Conservation (phyloP, 2,329 filamentous ascomycete genomes). For the Celoporthe dispersa region DNA sequence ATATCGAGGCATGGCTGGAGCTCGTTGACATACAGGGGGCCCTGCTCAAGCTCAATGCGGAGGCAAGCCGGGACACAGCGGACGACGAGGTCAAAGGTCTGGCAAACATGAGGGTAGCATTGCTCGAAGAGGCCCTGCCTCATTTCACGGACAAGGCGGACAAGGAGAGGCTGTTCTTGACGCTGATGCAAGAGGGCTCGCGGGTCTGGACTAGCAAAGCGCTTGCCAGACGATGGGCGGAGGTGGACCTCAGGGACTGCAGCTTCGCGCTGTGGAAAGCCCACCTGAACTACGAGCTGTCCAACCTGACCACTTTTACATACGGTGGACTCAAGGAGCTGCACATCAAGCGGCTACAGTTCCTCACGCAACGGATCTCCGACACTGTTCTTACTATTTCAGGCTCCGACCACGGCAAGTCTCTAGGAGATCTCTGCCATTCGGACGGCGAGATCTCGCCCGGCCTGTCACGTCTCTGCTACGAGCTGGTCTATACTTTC, state of each 20-base stretch:
- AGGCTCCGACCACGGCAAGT: not conserved
- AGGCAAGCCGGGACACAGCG: slow-evolving; percentile 51
- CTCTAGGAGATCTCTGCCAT: slow-evolving; percentile 7
- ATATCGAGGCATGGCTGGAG: slow-evolving; percentile 75
- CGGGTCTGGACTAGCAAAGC: slow-evolving; percentile 72
- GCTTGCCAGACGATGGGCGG: slow-evolving; percentile 67
- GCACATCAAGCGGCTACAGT: slow-evolving; percentile 62
- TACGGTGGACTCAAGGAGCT: slow-evolving; percentile 67
- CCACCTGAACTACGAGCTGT: slow-evolving; percentile 75
- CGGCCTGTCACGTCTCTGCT: slow-evolving; percentile 33
- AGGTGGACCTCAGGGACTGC: slow-evolving; percentile 54
- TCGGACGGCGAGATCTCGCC: slow-evolving; percentile 15
- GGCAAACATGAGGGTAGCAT: slow-evolving; percentile 77
- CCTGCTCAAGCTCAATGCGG: slow-evolving; percentile 59
- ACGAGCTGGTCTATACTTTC: slow-evolving; percentile 70
- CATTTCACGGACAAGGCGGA: slow-evolving; percentile 53
- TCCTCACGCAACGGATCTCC: slow-evolving; percentile 32
- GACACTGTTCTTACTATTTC: not conserved
- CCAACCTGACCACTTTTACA: slow-evolving; percentile 66
- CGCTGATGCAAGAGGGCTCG: slow-evolving; percentile 74
- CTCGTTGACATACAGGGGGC: slow-evolving; percentile 79
- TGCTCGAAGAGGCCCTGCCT: slow-evolving; percentile 77
- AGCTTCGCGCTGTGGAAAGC: slow-evolving; percentile 73
- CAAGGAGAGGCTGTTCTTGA: slow-evolving; percentile 65
- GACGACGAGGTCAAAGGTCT: slow-evolving; percentile 69